These are phyloP conservation scores for Botryobasidium botryosum DNA, from an alignment of 768 basidiomycete species.

Conservation along the genomic window DNA sequence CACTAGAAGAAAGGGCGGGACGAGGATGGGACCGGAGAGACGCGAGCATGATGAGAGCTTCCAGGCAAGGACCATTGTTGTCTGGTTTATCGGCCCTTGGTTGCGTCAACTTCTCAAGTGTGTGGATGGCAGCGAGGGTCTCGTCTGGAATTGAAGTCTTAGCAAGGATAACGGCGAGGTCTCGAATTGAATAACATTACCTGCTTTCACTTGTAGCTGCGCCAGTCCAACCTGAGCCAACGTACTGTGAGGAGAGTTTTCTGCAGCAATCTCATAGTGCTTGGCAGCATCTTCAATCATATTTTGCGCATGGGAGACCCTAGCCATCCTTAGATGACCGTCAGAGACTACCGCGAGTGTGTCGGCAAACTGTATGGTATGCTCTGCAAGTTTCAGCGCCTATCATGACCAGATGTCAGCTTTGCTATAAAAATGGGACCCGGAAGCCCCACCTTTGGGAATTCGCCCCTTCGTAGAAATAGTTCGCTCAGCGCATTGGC, in stretches of 20 bases:
- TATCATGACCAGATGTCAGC: constrained; percentile 16
- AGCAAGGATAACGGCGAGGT: background rate
- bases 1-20: constrained; percentile 58
- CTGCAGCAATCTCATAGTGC: constrained; percentile 48
- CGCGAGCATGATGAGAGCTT: constrained; percentile 80
- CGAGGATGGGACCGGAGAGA: constrained; percentile 72
- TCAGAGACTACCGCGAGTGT: constrained; percentile 72
- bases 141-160: constrained; percentile 37
- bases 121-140: constrained; percentile 69
- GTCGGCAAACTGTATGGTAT: constrained; percentile 88
- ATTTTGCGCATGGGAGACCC: constrained; percentile 62
- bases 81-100: constrained; percentile 41
- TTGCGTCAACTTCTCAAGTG: constrained; percentile 57
- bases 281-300: constrained; percentile 41
- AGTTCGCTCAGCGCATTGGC: constrained; percentile 72
- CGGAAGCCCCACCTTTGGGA: constrained; percentile 32
- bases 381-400: constrained; percentile 86
- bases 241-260: constrained; percentile 57
- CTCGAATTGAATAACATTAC: constrained; percentile 24
- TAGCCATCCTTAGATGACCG: constrained; percentile 68
- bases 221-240: constrained; percentile 73
- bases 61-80: constrained; percentile 25
- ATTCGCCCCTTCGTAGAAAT: constrained; percentile 53
- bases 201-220: constrained; percentile 70
- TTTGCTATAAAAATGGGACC: background rate